Evolutionary conservation across 495 filamentous ascomycete genomes (phyloP), one percentile per base, ranked within the genome.

Genomic region (Trichoderma reesei): DNA sequence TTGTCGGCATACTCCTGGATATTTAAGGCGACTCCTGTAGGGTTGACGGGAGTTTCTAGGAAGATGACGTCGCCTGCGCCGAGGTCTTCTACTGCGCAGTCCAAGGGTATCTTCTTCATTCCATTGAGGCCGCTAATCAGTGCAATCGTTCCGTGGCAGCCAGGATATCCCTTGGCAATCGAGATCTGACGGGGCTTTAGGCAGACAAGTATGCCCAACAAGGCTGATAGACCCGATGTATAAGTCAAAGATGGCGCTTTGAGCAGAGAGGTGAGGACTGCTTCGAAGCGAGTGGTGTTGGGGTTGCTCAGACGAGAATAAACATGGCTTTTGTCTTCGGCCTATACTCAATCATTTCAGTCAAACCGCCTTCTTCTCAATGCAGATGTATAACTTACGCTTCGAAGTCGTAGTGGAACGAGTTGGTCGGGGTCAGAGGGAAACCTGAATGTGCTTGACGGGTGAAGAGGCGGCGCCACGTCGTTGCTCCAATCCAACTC

Each of bases 41-140:
- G 94, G 73, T 98, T 97, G 26, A 96, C 73, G 0, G 94, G 94
- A 1, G 91, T 96, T 72, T 97, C 94, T 37, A 98, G 76, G 73
- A 94, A 90, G 39, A 98, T 83, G 7, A 97, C 77, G 73, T 98
- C 94, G 13, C 93, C 94, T 1, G 79, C 71, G 13, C 81, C 75
- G 6, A 92, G 79, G 33, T 64, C 72, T 9, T 75, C 51, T 10
- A 26, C 70, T 63, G 73, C 75, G 34, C 65, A 73, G 68, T 88
- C 80, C 11, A 94, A 80, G 1, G 79, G 74, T 10, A 96, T 77
- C 56, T 86, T 80, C 64, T 85, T 71, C 20, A 92, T 80, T 0
- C 86, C 86, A 18, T 84, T 89, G 16, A 96, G 81, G 66, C 87
- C 87, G 65, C 78, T 69, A 63, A 93, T 79, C 59, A 98, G 72